Conservation (phyloP, 2,329 filamentous ascomycete genomes). For the Penicillium concentricum region DNA sequence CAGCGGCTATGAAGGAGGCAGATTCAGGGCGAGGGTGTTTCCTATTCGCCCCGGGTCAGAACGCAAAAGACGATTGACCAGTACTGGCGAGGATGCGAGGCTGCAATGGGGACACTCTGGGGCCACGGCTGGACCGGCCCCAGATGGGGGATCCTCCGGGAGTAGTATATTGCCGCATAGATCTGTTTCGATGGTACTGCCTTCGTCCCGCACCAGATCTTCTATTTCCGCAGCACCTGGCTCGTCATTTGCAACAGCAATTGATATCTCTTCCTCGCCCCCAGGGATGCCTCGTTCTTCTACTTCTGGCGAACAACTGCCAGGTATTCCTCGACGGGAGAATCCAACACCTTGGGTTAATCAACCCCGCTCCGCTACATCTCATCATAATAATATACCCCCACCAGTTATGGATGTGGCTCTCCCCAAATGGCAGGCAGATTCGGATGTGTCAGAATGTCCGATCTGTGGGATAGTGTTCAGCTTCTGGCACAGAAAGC, state of each 20-base stretch:
- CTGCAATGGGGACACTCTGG: not conserved
- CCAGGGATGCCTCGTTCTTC: conserved; percentile 9
- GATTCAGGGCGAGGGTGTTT: not conserved
- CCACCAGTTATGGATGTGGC: conserved; percentile 5
- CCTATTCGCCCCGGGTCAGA: conserved; percentile 21
- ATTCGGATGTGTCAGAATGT: conserved; percentile 76
- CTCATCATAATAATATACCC: not conserved
- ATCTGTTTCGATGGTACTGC: conserved; percentile 22
- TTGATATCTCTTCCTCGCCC: conserved; percentile 35
- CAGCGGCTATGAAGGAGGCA: not conserved
- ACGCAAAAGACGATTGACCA: conserved; percentile 46
- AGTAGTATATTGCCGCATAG: conserved; percentile 24
- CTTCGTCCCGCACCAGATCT: conserved; percentile 15
- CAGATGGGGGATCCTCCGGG: conserved; percentile 1
- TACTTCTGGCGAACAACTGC: not conserved
- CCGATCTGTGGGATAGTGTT: conserved; percentile 81
- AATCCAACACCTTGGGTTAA: conserved; percentile 7
- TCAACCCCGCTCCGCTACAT: not conserved
- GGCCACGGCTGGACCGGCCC: conserved; percentile 4
- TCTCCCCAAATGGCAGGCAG: conserved; percentile 82
- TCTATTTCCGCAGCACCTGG: conserved; percentile 19
- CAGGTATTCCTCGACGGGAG: not conserved
- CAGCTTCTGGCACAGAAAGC: conserved; percentile 81
- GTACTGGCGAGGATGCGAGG: conserved; percentile 30
- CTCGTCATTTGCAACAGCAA: conserved; percentile 34